Evolutionary conservation across 495 filamentous ascomycete genomes (phyloP).

Genomic region (Xylaria curta): DNA sequence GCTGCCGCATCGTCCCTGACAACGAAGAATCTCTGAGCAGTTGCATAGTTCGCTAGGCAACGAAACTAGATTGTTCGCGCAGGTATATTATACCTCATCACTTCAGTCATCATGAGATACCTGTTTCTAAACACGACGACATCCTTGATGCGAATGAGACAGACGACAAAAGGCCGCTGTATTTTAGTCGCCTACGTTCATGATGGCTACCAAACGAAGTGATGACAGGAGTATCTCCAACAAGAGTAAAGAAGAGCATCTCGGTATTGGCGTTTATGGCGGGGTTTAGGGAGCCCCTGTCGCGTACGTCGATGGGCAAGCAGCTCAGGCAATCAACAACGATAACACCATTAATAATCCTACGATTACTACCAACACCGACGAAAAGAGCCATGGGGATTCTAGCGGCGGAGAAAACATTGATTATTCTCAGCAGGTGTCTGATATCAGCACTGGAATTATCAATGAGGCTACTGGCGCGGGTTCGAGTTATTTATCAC

Average conservation of each 20-base stretch:
- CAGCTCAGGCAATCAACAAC: not conserved
- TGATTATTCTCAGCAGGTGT: not conserved
- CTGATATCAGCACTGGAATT: not conserved
- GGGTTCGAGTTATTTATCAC: not conserved
- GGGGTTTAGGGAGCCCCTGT: not conserved
- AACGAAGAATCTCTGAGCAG: not conserved
- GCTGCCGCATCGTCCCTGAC: not conserved
- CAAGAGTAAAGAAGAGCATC: not conserved
- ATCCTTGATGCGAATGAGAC: not conserved
- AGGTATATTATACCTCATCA: not conserved
- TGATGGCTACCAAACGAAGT: not conserved
- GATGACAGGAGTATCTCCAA: not conserved
- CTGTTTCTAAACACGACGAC: not conserved
- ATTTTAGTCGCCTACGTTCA: not conserved
- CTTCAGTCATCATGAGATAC: not conserved
- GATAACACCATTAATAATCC: not conserved
- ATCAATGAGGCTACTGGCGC: not conserved
- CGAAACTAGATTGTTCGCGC: not conserved
- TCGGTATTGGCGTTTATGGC: not conserved
- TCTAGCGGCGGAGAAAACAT: not conserved
- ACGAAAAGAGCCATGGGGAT: not conserved
- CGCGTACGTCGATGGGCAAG: not conserved
- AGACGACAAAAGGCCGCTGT: not conserved
- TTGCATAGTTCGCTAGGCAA: not conserved
- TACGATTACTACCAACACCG: not conserved